These are phyloP conservation scores for Hypoxylon sp. DNA, from an alignment of 2,329 filamentous ascomycete species.

Conservation along the genomic window DNA sequence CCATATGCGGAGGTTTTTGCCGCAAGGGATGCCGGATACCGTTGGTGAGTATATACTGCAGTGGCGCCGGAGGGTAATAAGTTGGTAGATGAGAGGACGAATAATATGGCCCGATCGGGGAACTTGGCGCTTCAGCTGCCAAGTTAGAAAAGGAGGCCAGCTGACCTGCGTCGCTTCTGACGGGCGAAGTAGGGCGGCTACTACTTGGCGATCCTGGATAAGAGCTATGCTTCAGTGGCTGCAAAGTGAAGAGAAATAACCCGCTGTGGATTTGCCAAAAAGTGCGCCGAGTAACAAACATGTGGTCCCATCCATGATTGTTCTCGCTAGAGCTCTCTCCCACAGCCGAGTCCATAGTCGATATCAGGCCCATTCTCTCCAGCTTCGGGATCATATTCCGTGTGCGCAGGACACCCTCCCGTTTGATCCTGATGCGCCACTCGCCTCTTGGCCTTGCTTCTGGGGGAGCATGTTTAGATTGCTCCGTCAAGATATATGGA, in stretches of 20 bases:
- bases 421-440: conserved; percentile 87
- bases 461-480: conserved; percentile 76
- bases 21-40: conserved; percentile 87
- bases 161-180: conserved; percentile 54
- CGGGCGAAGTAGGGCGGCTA: conserved; percentile 70
- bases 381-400: conserved; percentile 89
- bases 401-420: conserved; percentile 89
- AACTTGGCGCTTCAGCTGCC: conserved; percentile 58
- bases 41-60: conserved; percentile 85
- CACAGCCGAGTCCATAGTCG: conserved; percentile 81
- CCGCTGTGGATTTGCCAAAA: conserved; percentile 95
- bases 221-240: conserved; percentile 65
- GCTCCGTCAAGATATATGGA: conserved; percentile 72
- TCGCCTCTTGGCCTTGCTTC: conserved; percentile 83
- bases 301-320: conserved; percentile 78
- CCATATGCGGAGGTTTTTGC: conserved; percentile 89
- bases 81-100: conserved; percentile 90
- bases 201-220: conserved; percentile 66
- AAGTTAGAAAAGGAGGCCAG: conserved; percentile 52
- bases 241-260: conserved; percentile 88
- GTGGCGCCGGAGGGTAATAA: conserved; percentile 87
- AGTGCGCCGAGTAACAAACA: conserved; percentile 84
- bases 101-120: conserved; percentile 78
- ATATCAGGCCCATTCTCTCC: conserved; percentile 91
- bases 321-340: conserved; percentile 74